Base-by-base conservation (phyloP, 1,284 basidiomycete genomes). In the Irpex sp. region DNA sequence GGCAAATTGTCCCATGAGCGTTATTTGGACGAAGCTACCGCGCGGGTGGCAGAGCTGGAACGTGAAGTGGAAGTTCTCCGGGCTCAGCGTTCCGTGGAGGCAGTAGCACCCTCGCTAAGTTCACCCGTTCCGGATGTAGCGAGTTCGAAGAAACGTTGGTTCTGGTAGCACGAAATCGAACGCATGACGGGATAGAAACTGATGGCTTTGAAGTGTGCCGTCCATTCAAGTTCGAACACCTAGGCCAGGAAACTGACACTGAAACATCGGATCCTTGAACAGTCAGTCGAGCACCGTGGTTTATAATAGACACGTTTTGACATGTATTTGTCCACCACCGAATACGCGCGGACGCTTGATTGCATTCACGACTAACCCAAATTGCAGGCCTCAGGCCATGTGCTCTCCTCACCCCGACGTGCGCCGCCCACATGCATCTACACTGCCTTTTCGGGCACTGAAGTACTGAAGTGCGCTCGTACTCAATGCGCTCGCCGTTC, bases 1-100 rank as follows among this genome's bases (percentile, higher is more conserved):
- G 78, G 81, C 59, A 79, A 79, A 57, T 77, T 92, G 7, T 82
- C 86, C 2, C 87, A 90, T 69, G 88, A 93, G 77, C 87, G 86
- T 69, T 84, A 83, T 71, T 81, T 91, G 66, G 81, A 85, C 48
- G 83, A 90, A 69, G 85, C 88, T 21, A 74, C 72, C 36, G 76
- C 75, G 6, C 82, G 77, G 52, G 81, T 91, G 37, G 72, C 72
- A 36, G 71, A 74, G 48, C 79, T 93, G 59, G 89, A 93, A 77
- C 77, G 76, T 34, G 82, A 92, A 72, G 79, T 92, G 47, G 80
- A 83, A 55, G 64, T 67, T 4, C 71, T 83, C 57, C 75, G 72
- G 56, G 37, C 62, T 54, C 65, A 65, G 44, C 44, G 44, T 13
- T 47, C 44, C 44, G 44, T 34, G 54, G 36, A 19, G 19, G 55